Evolutionary conservation across 805 yeast genomes (phyloP).

Genomic region (Jamesozyma rosinii): DNA sequence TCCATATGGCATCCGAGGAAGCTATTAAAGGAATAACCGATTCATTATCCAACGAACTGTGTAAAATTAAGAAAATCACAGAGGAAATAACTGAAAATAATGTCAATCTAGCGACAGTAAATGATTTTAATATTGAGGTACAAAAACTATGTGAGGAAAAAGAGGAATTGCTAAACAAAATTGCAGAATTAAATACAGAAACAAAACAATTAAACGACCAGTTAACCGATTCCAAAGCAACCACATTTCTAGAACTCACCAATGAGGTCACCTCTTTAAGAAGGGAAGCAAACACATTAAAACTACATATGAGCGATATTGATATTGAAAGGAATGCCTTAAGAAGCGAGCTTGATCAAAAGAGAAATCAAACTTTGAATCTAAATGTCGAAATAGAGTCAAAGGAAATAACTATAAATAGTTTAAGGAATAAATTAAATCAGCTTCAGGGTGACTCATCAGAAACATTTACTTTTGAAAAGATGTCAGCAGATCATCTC

Average conservation of each 20-base stretch:
- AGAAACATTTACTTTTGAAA: constrained; percentile 14
- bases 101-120: background rate
- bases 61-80: too few species aligned
- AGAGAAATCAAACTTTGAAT: background rate
- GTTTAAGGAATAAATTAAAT: background rate
- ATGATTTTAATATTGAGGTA: background rate
- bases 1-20: background rate
- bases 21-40: background rate
- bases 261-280: background rate
- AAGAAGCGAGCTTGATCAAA: background rate
- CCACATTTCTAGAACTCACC: background rate
- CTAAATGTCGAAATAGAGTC: background rate
- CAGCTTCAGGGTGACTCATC: constrained; percentile 17
- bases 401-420: background rate
- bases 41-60: background rate
- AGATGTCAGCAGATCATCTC: background rate
- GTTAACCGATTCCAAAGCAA: background rate
- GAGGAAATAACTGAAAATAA: background rate
- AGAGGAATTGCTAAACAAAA: background rate
- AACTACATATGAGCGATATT: background rate
- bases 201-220: background rate
- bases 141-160: background rate
- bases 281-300: background rate
- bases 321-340: background rate
- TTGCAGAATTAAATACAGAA: background rate